A percentile compares a stretch with the other conserved stretches of the same genome.
Evolutionary conservation across 2,329 filamentous ascomycete species (phyloP).

Genomic region (Fusarium subtropicale): DNA sequence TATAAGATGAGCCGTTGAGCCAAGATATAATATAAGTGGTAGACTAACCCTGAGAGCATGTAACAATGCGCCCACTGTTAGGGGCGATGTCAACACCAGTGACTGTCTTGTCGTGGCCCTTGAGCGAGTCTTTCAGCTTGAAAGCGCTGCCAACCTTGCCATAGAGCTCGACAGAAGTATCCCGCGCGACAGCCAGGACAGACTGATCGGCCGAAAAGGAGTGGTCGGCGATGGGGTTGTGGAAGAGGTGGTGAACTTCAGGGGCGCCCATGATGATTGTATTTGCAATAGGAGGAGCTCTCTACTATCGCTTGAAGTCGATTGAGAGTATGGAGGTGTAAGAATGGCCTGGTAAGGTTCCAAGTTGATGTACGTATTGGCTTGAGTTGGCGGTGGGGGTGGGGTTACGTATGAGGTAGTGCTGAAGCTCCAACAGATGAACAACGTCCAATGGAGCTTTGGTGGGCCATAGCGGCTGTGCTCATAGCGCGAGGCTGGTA

Average conservation of each 20-base stretch:
- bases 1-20: conserved; percentile 15
- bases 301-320: conserved; percentile 80
- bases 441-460: conserved; percentile 40
- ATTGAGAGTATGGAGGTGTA: conserved; percentile 33
- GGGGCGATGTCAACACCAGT: conserved; percentile 97
- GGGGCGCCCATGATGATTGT: conserved; percentile 77
- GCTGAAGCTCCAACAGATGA: conserved; percentile 32
- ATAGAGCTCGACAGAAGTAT: conserved; percentile 92
- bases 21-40: not conserved
- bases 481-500: conserved; percentile 40
- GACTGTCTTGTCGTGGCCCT: conserved; percentile 96
- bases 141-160: conserved; percentile 77
- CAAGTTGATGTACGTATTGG: conserved; percentile 38
- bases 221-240: conserved; percentile 95
- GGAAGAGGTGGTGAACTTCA: conserved; percentile 96
- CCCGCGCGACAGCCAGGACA: conserved; percentile 90
- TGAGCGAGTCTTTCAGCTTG: conserved; percentile 89
- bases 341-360: conserved; percentile 25
- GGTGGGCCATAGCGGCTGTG: conserved; percentile 42
- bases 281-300: conserved; percentile 72
- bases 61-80: conserved; percentile 90
- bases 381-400: conserved; percentile 41
- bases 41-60: conserved; percentile 87
- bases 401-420: conserved; percentile 44
- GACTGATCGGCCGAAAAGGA: conserved; percentile 94